phyloP scores from a whole-genome alignment of 2,329 filamentous ascomycete species.

The Parastagonospora avenae region DNA sequence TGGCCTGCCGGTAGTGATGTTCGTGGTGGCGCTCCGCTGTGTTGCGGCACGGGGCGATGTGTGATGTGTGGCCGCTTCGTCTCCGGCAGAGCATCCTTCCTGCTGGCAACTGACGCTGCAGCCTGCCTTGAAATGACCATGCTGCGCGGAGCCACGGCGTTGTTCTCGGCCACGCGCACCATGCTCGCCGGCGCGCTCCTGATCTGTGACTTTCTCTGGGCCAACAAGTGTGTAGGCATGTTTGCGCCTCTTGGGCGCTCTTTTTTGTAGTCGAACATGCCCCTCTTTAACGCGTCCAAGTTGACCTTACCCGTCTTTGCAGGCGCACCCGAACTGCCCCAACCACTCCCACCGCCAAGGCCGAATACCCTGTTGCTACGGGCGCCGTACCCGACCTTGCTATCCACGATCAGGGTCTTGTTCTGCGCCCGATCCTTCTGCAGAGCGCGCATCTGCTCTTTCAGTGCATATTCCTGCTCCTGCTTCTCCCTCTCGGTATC shows the following conservation, averaged over 20 bases:
- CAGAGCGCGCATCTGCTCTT: constrained; percentile 37
- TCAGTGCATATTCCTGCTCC: constrained; percentile 38
- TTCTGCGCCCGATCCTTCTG: constrained; percentile 37
- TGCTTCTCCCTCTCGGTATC: constrained; percentile 46
- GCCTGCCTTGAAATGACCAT: constrained; percentile 35
- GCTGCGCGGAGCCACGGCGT: constrained; percentile 17
- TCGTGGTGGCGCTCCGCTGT: constrained; percentile 19
- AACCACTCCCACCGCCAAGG: constrained; percentile 18
- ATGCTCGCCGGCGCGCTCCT: constrained; percentile 36
- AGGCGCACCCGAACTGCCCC: constrained; percentile 34
- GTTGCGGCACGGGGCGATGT: constrained; percentile 23
- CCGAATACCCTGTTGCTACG: constrained; percentile 21
- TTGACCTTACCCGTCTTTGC: constrained; percentile 42
- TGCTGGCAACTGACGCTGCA: constrained; percentile 25
- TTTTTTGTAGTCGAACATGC: constrained; percentile 40
- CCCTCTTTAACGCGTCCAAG: constrained; percentile 42
- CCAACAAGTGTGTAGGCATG: constrained; percentile 36
- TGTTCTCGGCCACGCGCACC: constrained; percentile 37
- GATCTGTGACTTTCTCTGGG: constrained; percentile 28
- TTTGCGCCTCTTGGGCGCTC: constrained; percentile 37
- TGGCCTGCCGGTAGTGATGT: constrained; percentile 35
- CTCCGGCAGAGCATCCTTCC: constrained; percentile 7
- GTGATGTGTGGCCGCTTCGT: constrained; percentile 26
- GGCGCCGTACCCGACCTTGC: constrained; percentile 28
- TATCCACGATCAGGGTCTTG: constrained; percentile 40